Evolutionary conservation across 2,329 filamentous ascomycete species (phyloP).

Genomic region (Xylaria sp.): DNA sequence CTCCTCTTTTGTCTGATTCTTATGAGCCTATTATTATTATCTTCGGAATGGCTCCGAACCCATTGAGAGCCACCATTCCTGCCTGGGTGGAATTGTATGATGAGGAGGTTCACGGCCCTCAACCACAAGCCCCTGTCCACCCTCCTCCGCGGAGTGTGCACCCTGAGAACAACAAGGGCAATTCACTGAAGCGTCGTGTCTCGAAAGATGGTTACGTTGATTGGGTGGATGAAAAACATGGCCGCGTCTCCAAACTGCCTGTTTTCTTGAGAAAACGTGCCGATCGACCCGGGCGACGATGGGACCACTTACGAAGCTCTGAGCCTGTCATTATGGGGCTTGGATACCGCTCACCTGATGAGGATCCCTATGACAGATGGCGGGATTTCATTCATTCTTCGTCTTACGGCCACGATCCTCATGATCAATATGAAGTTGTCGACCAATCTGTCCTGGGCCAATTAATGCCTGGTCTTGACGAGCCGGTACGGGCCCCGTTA

Average conservation of each 20-base stretch:
- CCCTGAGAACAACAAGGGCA: constrained; percentile 45
- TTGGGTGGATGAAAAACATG: constrained; percentile 50
- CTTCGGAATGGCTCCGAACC: constrained; percentile 45
- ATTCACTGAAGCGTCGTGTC: constrained; percentile 46
- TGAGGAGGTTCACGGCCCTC: constrained; percentile 44
- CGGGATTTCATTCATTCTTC: constrained; percentile 64
- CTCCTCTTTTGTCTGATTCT: constrained; percentile 8
- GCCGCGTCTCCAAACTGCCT: constrained; percentile 54
- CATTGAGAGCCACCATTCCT: constrained; percentile 46
- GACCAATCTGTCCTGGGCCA: constrained; percentile 54
- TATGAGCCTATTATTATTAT: constrained; percentile 36
- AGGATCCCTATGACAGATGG: constrained; percentile 60
- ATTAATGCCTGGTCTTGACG: constrained; percentile 53
- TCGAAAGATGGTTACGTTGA: constrained; percentile 50
- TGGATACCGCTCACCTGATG: constrained; percentile 55
- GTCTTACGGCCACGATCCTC: constrained; percentile 58
- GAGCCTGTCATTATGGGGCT: constrained; percentile 68
- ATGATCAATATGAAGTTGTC: constrained; percentile 61
- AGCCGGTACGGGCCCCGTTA: constrained; percentile 53
- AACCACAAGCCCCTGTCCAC: constrained; percentile 31
- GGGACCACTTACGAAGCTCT: constrained; percentile 68
- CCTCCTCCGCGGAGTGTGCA: constrained; percentile 42
- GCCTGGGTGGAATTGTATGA: constrained; percentile 49
- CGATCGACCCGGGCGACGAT: constrained; percentile 62
- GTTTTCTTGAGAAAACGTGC: constrained; percentile 60